Conservation (phyloP, 495 filamentous ascomycete genomes). For the Daldinia childiae region DNA sequence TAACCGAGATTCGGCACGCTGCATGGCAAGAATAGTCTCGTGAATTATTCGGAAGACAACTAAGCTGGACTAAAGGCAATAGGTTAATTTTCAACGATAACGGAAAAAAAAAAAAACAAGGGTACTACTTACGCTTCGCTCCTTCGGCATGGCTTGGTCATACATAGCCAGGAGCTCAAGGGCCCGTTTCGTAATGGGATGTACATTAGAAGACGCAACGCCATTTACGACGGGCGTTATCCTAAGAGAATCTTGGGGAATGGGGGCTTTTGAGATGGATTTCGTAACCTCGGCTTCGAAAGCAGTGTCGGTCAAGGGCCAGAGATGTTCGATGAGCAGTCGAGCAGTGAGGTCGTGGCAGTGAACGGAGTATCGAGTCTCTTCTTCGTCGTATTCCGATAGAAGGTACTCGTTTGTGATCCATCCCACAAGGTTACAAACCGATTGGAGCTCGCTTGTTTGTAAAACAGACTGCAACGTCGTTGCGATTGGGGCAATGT, state of each 20-base stretch:
- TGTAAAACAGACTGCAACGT: conserved; percentile 56
- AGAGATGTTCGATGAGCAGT: conserved; percentile 61
- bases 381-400: conserved; percentile 75
- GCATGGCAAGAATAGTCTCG: conserved; percentile 57
- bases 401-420: conserved; percentile 83
- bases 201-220: conserved; percentile 65
- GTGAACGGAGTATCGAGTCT: conserved; percentile 77
- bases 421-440: conserved; percentile 83
- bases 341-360: conserved; percentile 71
- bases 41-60: conserved; percentile 58
- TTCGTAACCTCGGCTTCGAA: conserved; percentile 63
- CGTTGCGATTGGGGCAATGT: conserved; percentile 57
- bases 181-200: conserved; percentile 75
- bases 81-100: conserved; percentile 51
- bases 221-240: conserved; percentile 52
- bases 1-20: conserved; percentile 63
- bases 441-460: conserved; percentile 53
- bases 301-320: conserved; percentile 59
- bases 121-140: conserved; percentile 71
- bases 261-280: conserved; percentile 58
- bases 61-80: conserved; percentile 54
- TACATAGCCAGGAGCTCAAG: conserved; percentile 86
- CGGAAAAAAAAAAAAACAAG: neutral
- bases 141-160: conserved; percentile 71
- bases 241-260: conserved; percentile 54